These are phyloP conservation scores for Taphrina communis DNA, from an alignment of 1,139 yeast genomes.

Conservation along the genomic window DNA sequence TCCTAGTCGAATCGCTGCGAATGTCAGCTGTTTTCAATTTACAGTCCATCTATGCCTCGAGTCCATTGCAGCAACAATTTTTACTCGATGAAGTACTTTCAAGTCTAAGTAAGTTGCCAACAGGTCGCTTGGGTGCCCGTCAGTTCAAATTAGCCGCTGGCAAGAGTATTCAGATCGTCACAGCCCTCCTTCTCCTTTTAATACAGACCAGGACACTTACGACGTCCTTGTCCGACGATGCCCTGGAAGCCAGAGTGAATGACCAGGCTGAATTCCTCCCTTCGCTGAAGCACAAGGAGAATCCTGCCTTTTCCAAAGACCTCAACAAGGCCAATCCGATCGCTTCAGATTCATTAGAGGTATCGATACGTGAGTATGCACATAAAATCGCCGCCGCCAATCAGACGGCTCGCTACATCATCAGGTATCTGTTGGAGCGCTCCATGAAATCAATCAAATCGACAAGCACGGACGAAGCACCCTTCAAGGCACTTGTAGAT, in stretches of 20 bases:
- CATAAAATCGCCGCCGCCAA: conserved; percentile 52
- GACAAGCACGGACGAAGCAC: conserved; percentile 47
- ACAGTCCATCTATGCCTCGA: conserved; percentile 56
- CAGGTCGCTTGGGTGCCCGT: conserved; percentile 56
- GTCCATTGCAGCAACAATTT: conserved; percentile 63
- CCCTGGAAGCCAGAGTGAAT: no score
- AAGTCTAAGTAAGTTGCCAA: conserved; percentile 59
- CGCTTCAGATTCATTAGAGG: neutral
- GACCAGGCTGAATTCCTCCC: no score
- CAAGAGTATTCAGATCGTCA: conserved; percentile 58
- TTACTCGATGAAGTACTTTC: conserved; percentile 66
- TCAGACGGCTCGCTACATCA: conserved; percentile 53
- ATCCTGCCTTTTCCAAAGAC: neutral
- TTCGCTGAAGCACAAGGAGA: neutral
- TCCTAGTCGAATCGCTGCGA: conserved; percentile 27
- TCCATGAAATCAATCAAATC: conserved; percentile 47
- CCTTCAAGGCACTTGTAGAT: conserved; percentile 55
- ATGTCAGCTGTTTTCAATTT: conserved; percentile 55
- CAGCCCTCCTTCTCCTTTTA: conserved; percentile 58
- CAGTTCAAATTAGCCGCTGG: conserved; percentile 58
- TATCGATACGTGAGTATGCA: neutral
- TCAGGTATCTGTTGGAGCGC: conserved; percentile 47
- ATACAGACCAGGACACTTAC: conserved; percentile 53
- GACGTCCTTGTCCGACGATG: neutral
- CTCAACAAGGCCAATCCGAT: neutral